Evolutionary conservation across 345 rosid species (phyloP).

Genomic region (Toxicodendron radicans): DNA sequence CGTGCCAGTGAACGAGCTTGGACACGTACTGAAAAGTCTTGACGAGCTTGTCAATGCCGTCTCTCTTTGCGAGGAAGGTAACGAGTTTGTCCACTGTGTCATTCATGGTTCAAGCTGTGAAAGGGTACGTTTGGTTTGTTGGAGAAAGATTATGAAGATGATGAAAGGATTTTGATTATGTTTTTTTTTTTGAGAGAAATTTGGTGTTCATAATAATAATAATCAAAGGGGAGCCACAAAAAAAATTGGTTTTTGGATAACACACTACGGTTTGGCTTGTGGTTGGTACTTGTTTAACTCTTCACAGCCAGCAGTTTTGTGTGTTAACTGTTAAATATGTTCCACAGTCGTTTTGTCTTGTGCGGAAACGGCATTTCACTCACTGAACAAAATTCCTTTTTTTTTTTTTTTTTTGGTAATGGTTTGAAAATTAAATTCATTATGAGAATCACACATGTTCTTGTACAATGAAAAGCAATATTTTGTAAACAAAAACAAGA

Average conservation of each 20-base stretch:
- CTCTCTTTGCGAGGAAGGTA: constrained; percentile 86
- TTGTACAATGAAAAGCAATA: too few species aligned
- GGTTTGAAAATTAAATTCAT: too few species aligned
- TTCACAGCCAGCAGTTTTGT: constrained; percentile 26
- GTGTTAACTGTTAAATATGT: background rate
- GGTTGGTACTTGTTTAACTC: constrained; percentile 26
- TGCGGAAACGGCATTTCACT: too few species aligned
- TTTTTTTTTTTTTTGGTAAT: too few species aligned
- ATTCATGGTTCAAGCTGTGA: constrained; percentile 31
- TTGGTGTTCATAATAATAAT: background rate
- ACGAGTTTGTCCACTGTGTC: constrained; percentile 92
- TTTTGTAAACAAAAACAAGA: too few species aligned
- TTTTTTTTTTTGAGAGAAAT: background rate
- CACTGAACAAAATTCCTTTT: too few species aligned
- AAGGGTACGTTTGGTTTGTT: background rate
- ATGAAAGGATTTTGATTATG: background rate
- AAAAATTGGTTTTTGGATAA: constrained; percentile 32
- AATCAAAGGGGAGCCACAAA: constrained; percentile 42
- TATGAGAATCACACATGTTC: too few species aligned
- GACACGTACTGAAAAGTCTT: constrained; percentile 97
- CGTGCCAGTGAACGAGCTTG: constrained; percentile 83
- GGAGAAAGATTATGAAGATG: background rate
- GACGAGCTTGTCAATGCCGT: constrained; percentile 97
- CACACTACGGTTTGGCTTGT: constrained; percentile 18
- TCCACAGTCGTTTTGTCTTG: background rate